Evolutionary conservation across 1,284 basidiomycete genomes (phyloP), one percentile per base, ranked within the genome.

Genomic region (Microbotryomycetes sp.): DNA sequence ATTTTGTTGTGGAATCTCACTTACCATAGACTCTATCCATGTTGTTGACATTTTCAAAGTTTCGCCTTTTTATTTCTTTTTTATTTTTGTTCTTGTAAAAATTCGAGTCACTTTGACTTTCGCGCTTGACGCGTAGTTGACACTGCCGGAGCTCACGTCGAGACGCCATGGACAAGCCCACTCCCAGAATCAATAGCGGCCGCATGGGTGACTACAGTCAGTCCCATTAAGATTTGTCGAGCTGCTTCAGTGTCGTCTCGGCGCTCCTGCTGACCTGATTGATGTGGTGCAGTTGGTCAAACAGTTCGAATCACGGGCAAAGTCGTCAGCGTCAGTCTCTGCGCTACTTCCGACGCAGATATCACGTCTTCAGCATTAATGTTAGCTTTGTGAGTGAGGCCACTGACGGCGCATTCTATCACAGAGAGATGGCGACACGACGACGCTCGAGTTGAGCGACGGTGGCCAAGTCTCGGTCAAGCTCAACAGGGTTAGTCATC

Each of bases 231-330:
- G n/a, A n/a, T n/a, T n/a, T n/a, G n/a, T n/a, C n/a, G n/a, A n/a
- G n/a, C n/a, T n/a, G n/a, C n/a, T n/a, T n/a, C n/a, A n/a, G n/a
- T n/a, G n/a, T n/a, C n/a, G n/a, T n/a, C n/a, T n/a, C n/a, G n/a
- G n/a, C n/a, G n/a, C n/a, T n/a, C n/a, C n/a, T n/a, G n/a, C n/a
- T n/a, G n/a, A n/a, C n/a, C n/a, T n/a, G n/a, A n/a, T n/a, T n/a
- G n/a, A n/a, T n/a, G 22, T 22, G 9, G 22, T 49, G 52, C 49
- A n/a, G 59, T 80, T 1, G 83, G 82, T 1, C 80, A 83, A 57
- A 82, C 80, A 0, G 84, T 92, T n/a, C 79, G 89, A 42, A 71
- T 93, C 15, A 80, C 84, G 0, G 86, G 85, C 69, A 89, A 88
- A 75, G 78, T 86, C 26, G 70, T 88, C 59, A 82, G 79, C 69